Evolutionary conservation across 768 basidiomycete species (phyloP), one percentile per base, ranked within the genome.

Genomic region (Termitomyces sp.): DNA sequence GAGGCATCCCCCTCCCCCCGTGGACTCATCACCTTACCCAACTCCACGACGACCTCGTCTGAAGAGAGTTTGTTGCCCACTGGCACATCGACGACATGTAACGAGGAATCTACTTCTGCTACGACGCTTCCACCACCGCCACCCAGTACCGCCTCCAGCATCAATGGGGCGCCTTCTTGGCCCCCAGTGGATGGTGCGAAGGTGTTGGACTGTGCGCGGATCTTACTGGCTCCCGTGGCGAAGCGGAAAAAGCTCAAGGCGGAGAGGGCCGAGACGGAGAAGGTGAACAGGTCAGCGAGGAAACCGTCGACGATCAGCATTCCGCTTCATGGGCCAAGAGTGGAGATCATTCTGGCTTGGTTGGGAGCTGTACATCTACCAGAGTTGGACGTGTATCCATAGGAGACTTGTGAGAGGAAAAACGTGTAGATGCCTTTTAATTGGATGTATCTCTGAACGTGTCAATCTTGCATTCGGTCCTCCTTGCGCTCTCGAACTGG

Each of bases 341-440:
- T 94, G 45, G 92, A 94, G 71, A 78, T 94, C 55, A 78, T 92
- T 54, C 77, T 94, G 55, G 92, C 92, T 42, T 94, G 90, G 90
- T 73, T 94, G 54, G 91, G 79, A 25, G 90, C 89, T 17, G 87
- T 92, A 55, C 86, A 90, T 74, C 70, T 94, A 35, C 84, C 82
- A 4, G 89, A 90, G 64, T 68, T 93, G 63, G 90, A 92, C 49
- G 69, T 41, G 6, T 67, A 59, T 53, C 50, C 44, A 25, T 61
- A 60, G 29, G 35, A n/a, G 31, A 11, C 11, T n/a, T 5, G 34
- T 17, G 49, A 37, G 37, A 38, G 5, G 16, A 29, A 11, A 12
- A 14, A 17, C 27, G 16, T 25, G 17, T 25, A 37, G 21, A 34
- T 48, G 19, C 21, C 21, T 23, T 37, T n/a, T n/a, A n/a, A n/a